A percentile compares a stretch with the other conserved stretches of the same genome.
phyloP scores from a whole-genome alignment of 306 rosid genomes.

The Carpinus fangiana region DNA sequence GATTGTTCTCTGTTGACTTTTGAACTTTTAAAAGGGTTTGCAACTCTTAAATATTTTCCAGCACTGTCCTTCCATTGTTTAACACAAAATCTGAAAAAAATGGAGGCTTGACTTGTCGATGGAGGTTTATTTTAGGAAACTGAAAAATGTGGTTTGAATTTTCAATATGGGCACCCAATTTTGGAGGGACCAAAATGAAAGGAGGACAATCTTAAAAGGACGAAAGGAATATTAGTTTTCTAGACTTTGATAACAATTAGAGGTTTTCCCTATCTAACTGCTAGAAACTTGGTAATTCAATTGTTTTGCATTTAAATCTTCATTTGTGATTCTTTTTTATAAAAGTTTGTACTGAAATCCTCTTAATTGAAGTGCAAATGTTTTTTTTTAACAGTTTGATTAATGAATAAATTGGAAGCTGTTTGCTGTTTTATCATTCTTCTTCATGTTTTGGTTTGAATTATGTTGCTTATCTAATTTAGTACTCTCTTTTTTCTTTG shows the following conservation, averaged over 20 bases:
- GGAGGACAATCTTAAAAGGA: not conserved
- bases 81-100: no score
- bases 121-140: not conserved
- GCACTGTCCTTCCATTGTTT: not conserved
- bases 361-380: not conserved
- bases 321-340: not conserved
- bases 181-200: not conserved
- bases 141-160: not conserved
- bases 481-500: conserved; percentile 9
- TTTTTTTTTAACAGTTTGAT: not conserved
- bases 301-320: not conserved
- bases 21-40: not conserved
- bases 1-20: not conserved
- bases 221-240: not conserved
- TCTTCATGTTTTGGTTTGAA: conserved; percentile 1
- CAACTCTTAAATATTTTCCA: not conserved
- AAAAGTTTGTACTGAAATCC: not conserved
- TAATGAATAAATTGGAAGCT: not conserved
- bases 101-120: not conserved
- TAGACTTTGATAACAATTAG: not conserved
- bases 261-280: not conserved
- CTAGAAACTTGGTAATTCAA: not conserved
- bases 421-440: not conserved
- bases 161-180: not conserved
- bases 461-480: not conserved